Evolutionary conservation across 805 yeast genomes (phyloP), one percentile per base, ranked within the genome.

Genomic region (Myxozyma lipomycoides): DNA sequence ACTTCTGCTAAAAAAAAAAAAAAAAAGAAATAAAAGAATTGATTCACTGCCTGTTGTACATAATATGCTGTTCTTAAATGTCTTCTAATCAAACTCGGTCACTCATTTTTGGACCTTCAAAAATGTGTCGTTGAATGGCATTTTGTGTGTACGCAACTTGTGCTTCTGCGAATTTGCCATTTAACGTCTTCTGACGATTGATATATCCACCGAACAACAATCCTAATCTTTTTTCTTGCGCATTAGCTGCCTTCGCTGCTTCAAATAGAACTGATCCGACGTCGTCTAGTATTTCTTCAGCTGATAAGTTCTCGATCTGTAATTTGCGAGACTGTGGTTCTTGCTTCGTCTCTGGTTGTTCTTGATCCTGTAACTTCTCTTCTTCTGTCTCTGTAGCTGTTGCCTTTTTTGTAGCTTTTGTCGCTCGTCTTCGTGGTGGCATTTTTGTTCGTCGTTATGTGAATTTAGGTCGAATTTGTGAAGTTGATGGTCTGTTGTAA

Each of bases 151-250:
- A 53, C 12, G 58, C 58, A 3, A 43, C 51, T 15, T 38, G 28
- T 4, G 58, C 58, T 32, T 53, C 63, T 1, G 43, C 26, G 15
- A 49, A 46, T 24, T 64, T 61, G 15, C 45, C 39, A 7, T 52
- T 10, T 5, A 69, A 52, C 7, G 49, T 39, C 3, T 51, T 50
- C 9, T 61, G 66, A 21, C 71, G 65, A 43, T 67, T 67, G 21
- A 58, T 28, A 50, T 70, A 71, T 0, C 73, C 74, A n/a, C 64
- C 69, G 12, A 68, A 60, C 37, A 63, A 47, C 3, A 61, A 25
- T 2, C 47, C 42, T 28, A 70, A 55, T 38, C 64, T 67, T 40
- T 64, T 60, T 45, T 71, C 74, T 21, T 64, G 59, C 35, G 58
- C 62, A 37, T 64, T 61, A 4, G 70, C 62, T 6, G 55, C 56